Percentiles rank a stretch among this genome's conserved stretches.
These are phyloP conservation scores for Saccharomycopsis hybrid DNA, from an alignment of 1,139 yeast genomes.

Conservation along the genomic window DNA sequence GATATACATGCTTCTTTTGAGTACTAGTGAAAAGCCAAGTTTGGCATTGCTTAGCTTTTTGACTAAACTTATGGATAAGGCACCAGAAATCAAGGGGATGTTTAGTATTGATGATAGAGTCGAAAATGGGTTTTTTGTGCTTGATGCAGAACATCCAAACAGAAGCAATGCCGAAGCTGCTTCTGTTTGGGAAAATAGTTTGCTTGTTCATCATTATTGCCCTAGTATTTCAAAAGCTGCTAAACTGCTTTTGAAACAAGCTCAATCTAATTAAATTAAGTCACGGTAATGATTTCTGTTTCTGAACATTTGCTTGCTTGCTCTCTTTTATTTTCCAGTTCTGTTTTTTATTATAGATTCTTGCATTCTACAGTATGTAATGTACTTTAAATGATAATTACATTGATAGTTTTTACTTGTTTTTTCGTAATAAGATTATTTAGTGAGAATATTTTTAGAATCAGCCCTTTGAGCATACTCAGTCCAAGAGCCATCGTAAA, in stretches of 20 bases:
- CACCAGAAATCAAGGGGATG: slow-evolving; percentile 63
- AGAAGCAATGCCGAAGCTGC: slow-evolving; percentile 84
- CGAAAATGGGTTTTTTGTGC: slow-evolving; percentile 65
- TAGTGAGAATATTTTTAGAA: slow-evolving; percentile 4
- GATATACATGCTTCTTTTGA: slow-evolving; percentile 56
- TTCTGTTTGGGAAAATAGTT: slow-evolving; percentile 78
- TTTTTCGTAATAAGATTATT: no score
- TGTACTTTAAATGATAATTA: no score
- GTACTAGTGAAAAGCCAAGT: slow-evolving; percentile 84
- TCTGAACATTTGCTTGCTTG: no score
- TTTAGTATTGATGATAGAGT: slow-evolving; percentile 86
- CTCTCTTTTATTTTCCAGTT: no score
- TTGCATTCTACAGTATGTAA: no score
- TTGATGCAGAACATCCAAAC: slow-evolving; percentile 62
- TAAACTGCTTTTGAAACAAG: slow-evolving; percentile 31
- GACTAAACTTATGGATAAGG: slow-evolving; percentile 66
- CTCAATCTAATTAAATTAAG: no score
- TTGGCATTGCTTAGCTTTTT: slow-evolving; percentile 71
- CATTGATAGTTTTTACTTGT: no score
- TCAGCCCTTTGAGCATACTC: slow-evolving; percentile 34
- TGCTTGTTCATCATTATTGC: slow-evolving; percentile 75
- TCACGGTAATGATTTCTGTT: no score
- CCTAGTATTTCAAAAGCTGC: slow-evolving; percentile 65
- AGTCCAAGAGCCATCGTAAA: slow-evolving; percentile 96
- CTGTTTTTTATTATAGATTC: no score